A percentile compares a stretch with the other conserved stretches of the same genome.
Conservation (phyloP, 176 grass and related monocot species). For the Carex pumila region DNA sequence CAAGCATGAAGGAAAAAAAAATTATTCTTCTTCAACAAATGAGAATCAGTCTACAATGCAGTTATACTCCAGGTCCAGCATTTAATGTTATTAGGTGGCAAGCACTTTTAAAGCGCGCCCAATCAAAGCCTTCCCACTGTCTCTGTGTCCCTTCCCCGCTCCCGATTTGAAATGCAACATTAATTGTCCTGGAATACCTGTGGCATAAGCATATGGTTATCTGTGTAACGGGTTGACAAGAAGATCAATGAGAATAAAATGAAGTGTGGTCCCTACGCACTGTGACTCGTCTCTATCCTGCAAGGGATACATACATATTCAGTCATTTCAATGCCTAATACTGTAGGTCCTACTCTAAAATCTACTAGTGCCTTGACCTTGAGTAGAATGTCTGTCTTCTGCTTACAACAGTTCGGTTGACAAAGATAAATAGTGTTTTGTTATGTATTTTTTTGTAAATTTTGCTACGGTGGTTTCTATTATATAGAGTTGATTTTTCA, state of each 20-base stretch:
- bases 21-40: not conserved
- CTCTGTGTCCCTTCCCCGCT: not conserved
- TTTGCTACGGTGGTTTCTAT: no score
- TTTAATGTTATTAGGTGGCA: slow-evolving; percentile 7
- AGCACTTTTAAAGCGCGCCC: not conserved
- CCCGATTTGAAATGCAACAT: not conserved
- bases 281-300: not conserved
- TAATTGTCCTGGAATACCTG: no score
- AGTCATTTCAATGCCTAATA: not conserved
- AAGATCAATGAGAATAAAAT: not conserved
- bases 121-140: not conserved
- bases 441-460: no score
- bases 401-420: not conserved
- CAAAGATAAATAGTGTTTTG: no score
- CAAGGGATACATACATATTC: not conserved
- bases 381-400: not conserved
- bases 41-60: not conserved
- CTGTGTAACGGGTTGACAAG: not conserved
- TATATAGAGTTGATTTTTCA: no score
- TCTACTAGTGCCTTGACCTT: not conserved
- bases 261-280: not conserved
- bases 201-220: not conserved
- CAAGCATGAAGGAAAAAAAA: no score
- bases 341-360: not conserved
- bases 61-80: not conserved